Base-by-base conservation (phyloP, 78 protist genomes). In the Dictyostelium brefeldianum region DNA sequence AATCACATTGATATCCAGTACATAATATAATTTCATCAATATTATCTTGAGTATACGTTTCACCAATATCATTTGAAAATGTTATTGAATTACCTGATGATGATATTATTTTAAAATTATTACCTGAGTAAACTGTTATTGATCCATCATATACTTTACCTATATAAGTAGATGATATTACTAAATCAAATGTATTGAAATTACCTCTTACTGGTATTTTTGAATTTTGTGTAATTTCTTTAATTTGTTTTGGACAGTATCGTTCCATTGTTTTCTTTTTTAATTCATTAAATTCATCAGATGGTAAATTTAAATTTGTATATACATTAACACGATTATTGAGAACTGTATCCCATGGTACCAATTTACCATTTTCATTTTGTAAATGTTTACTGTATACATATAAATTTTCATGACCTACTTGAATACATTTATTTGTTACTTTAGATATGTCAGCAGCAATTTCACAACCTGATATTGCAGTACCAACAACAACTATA, bases 1-100 rank as follows among this genome's bases (percentile, higher is more conserved):
- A 12, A 43, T 70, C 53, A 1, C 53, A 20, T 70, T 20, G 2
- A 43, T 70, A 70, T 18, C 78, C 78, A 70, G 11, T 70, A 27
- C 78, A 70, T 4, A 70, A 9, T 12, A 70, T 70, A 17, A 70
- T 20, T 12, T 70, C 47, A 70, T 70, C 78, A 18, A 70, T 41
- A 9, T 31, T 14, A 3, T 41, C 53, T 0, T 36, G 53, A 5
- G 14, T 20, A 12, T 25, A 5, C 5, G 3, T 70, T 20, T 70
- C 78, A 41, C 53, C 53, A 10, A 10, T 65, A 14, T 3, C 22
- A 29, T 65, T 65, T 65, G 73, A 29, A 65, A 65, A 29, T 11
- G 36, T 29, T 12, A 65, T 18, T 14, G 41, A 25, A 2, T 65
- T 65, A 1, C 47, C 73, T 5, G 0, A 3, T 2, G 46, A 29